These are phyloP conservation scores for Auxenochlorella pyrenoidosa DNA, from an alignment of 139 green algal genomes.

Conservation along the genomic window DNA sequence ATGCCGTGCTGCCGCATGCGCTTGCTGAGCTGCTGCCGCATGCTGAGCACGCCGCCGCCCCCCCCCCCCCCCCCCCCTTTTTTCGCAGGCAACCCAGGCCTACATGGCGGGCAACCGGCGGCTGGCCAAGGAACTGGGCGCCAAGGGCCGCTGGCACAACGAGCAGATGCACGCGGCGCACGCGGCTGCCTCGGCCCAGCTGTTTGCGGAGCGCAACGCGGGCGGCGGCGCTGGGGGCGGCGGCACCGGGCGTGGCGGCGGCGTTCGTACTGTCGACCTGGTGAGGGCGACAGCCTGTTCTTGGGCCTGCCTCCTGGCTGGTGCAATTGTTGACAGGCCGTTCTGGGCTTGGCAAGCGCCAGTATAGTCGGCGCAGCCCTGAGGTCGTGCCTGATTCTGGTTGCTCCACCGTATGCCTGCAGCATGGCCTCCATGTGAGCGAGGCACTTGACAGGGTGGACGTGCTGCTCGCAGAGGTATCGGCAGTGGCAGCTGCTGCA, in stretches of 20 bases:
- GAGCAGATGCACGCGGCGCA: slow-evolving; percentile 75
- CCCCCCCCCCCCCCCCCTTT: neutral
- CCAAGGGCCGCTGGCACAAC: slow-evolving; percentile 64
- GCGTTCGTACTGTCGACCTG: slow-evolving; percentile 65
- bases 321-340: too few relatives aligned
- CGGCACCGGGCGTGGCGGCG: neutral
- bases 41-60: neutral
- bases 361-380: too few relatives aligned
- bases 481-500: neutral
- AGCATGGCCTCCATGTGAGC: slow-evolving; percentile 76
- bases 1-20: too few relatives aligned
- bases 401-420: too few relatives aligned
- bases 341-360: too few relatives aligned
- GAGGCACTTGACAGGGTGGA: slow-evolving; percentile 70
- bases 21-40: too few relatives aligned
- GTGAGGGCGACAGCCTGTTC: too few relatives aligned
- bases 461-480: slow-evolving; percentile 26
- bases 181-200: slow-evolving; percentile 51
- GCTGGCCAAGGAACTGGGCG: slow-evolving; percentile 72
- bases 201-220: slow-evolving; percentile 64
- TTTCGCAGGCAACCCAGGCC: slow-evolving; percentile 74
- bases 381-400: too few relatives aligned
- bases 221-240: neutral
- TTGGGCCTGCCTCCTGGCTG: too few relatives aligned
- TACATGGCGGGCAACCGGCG: slow-evolving; percentile 76